A percentile compares a stretch with the other conserved stretches of the same genome.
phyloP scores from a whole-genome alignment of 2,329 filamentous ascomycete genomes.

The Gnomoniopsis sp. region DNA sequence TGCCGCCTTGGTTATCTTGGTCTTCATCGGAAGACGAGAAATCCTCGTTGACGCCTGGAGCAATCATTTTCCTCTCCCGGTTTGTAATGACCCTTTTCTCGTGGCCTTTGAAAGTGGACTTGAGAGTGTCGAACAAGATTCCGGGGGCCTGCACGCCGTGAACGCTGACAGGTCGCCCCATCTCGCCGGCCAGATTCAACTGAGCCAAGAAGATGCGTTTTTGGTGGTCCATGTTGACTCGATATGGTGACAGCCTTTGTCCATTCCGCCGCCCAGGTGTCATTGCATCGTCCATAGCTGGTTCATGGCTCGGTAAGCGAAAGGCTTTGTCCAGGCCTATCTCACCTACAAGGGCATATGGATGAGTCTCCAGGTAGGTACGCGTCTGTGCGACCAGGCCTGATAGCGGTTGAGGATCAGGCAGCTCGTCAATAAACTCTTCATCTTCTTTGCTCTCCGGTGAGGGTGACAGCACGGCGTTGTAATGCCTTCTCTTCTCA shows the following conservation, averaged over 20 bases:
- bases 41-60: constrained; percentile 42
- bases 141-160: constrained; percentile 78
- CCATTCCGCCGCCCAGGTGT: constrained; percentile 72
- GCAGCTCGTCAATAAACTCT: constrained; percentile 48
- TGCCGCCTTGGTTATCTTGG: constrained; percentile 18
- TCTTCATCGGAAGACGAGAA: constrained; percentile 30
- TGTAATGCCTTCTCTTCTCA: constrained; percentile 59
- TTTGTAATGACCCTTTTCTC: constrained; percentile 61
- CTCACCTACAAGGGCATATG: constrained; percentile 69
- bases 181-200: constrained; percentile 66
- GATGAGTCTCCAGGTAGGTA: constrained; percentile 51
- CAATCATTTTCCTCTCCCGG: constrained; percentile 51
- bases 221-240: constrained; percentile 68
- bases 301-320: constrained; percentile 56
- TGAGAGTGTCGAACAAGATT: constrained; percentile 61
- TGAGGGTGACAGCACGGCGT: constrained; percentile 56
- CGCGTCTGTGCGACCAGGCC: constrained; percentile 55
- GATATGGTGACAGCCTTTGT: constrained; percentile 62
- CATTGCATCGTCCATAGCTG: constrained; percentile 46
- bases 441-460: constrained; percentile 38
- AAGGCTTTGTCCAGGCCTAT: constrained; percentile 76
- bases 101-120: constrained; percentile 66
- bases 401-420: constrained; percentile 58
- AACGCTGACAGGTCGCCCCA: constrained; percentile 62
- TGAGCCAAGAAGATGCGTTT: constrained; percentile 62